A percentile compares a stretch with the other conserved stretches of the same genome.
Evolutionary conservation across 495 filamentous ascomycete genomes (phyloP).

Genomic region (Penicillium dipodomyicola): DNA sequence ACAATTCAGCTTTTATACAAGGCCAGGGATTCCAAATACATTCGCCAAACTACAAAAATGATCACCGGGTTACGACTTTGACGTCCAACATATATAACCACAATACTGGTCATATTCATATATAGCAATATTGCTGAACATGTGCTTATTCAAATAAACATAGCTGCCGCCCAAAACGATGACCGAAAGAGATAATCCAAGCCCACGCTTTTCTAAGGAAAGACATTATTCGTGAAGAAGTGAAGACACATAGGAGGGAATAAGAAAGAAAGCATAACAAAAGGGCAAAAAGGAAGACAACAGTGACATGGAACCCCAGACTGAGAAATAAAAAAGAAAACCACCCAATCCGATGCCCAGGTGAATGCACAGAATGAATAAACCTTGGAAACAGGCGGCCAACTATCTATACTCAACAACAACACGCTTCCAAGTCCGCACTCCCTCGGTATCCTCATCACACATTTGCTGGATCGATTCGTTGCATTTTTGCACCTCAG

Average conservation of each 20-base stretch:
- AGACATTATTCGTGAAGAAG: constrained; percentile 8
- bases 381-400: not conserved
- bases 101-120: not conserved
- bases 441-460: constrained; percentile 33
- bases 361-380: constrained; percentile 7
- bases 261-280: not conserved
- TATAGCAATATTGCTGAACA: not conserved
- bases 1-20: not conserved
- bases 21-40: not conserved
- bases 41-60: not conserved
- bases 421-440: constrained; percentile 34
- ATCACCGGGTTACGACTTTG: not conserved
- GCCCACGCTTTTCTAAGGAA: constrained; percentile 2
- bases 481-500: constrained; percentile 25
- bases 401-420: constrained; percentile 39
- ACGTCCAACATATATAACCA: not conserved
- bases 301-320: not conserved
- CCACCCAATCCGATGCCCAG: constrained; percentile 1
- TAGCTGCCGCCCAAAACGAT: not conserved
- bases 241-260: not conserved
- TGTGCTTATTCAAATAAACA: not conserved
- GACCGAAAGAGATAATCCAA: not conserved
- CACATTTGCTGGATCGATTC: constrained; percentile 30
- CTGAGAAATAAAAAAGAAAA: not conserved
- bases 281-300: not conserved